These are phyloP conservation scores for Penicillium antarcticum DNA, from an alignment of 495 filamentous ascomycete species.

Conservation along the genomic window DNA sequence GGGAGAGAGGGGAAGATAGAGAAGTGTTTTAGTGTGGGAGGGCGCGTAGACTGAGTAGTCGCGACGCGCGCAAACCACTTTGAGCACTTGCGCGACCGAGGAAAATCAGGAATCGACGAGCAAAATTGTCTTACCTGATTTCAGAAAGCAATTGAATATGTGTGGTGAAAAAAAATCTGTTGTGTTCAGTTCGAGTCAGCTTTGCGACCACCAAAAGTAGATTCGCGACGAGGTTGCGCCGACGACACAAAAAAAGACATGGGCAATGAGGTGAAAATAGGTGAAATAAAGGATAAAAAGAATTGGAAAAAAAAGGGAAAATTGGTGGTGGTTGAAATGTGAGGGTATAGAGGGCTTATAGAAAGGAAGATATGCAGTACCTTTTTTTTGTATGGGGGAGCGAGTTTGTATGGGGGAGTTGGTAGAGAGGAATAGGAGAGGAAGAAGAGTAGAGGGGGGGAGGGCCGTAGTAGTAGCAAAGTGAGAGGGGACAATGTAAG, in stretches of 20 bases:
- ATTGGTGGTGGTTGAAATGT: constrained; percentile 18
- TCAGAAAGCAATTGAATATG: no score
- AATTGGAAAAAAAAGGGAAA: constrained; percentile 18
- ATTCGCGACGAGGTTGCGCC: constrained; percentile 10
- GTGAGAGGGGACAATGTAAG: constrained; percentile 23
- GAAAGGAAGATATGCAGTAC: constrained; percentile 39
- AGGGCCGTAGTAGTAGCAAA: constrained; percentile 58
- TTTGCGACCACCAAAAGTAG: neutral
- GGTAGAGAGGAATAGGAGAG: constrained; percentile 52
- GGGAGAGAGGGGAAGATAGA: no score
- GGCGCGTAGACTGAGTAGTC: no score
- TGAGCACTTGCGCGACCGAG: no score
- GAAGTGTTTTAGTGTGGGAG: no score
- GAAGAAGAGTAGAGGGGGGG: constrained; percentile 34
- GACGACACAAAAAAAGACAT: constrained; percentile 20
- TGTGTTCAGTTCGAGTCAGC: constrained; percentile 4
- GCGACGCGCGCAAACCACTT: no score
- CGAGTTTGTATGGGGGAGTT: constrained; percentile 59
- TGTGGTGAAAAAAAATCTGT: neutral
- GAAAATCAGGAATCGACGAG: no score
- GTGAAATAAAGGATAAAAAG: constrained; percentile 10
- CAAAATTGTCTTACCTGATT: no score
- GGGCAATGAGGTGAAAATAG: constrained; percentile 12
- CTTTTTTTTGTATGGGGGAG: constrained; percentile 52
- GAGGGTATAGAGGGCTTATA: constrained; percentile 31